These are phyloP conservation scores for Coriaria nepalensis DNA, from an alignment of 306 rosid genomes.

Conservation along the genomic window DNA sequence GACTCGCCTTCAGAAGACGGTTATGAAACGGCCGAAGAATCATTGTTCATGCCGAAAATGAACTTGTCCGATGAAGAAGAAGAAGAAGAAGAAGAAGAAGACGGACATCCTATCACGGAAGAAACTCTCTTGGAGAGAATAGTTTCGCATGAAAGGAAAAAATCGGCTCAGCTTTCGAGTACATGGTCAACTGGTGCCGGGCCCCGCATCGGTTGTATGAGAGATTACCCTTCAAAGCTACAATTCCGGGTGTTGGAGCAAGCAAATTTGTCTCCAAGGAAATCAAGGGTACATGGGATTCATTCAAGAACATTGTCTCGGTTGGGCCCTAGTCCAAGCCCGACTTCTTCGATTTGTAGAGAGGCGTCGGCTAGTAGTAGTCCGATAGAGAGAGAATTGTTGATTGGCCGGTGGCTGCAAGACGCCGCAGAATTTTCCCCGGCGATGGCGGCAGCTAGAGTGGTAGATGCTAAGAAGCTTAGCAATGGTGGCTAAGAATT, in stretches of 20 bases:
- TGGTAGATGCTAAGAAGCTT: no score
- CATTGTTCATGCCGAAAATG: constrained; percentile 36
- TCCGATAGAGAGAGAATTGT: no score
- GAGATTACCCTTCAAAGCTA: constrained; percentile 78
- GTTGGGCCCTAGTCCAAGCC: no score
- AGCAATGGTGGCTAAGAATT: no score
- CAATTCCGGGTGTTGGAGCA: constrained; percentile 49
- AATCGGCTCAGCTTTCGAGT: constrained; percentile 47
- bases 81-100: constrained; percentile 21
- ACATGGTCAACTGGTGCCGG: constrained; percentile 83
- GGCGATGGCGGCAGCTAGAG: no score
- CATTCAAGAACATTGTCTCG: constrained; percentile 23
- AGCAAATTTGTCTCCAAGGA: constrained; percentile 59
- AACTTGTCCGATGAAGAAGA: constrained; percentile 49
- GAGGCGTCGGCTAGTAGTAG: no score
- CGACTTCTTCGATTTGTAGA: no score
- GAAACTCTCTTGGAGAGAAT: constrained; percentile 52
- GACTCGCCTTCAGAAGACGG: constrained; percentile 29
- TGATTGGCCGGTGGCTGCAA: no score
- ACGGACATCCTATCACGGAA: constrained; percentile 47
- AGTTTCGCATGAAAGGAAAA: constrained; percentile 56
- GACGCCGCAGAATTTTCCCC: no score
- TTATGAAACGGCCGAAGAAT: constrained; percentile 78
- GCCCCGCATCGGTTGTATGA: constrained; percentile 82
- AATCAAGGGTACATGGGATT: constrained; percentile 12